Percentiles rank a stretch among this genome's conserved stretches.
Conservation (phyloP, 345 rosid genomes). For the Brassica incana region DNA sequence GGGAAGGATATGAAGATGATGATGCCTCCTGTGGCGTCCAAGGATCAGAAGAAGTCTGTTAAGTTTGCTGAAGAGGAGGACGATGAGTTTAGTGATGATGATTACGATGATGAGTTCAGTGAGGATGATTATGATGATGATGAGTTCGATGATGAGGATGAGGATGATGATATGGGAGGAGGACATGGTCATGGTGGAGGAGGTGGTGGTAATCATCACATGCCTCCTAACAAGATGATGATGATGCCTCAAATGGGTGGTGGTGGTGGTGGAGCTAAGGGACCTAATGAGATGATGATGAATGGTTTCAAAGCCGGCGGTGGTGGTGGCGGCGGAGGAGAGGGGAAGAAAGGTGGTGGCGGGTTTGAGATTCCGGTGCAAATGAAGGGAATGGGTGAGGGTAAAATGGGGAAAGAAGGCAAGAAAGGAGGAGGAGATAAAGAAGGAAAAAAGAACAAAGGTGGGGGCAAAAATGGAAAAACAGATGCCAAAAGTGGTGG, state of each 20-base stretch:
- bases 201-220: slow-evolving; percentile 41
- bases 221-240: slow-evolving; percentile 47
- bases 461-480: slow-evolving; percentile 46
- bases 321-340: slow-evolving; percentile 28
- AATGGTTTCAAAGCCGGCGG: slow-evolving; percentile 45
- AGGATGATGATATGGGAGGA: slow-evolving; percentile 49
- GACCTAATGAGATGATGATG: slow-evolving; percentile 50
- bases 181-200: slow-evolving; percentile 51
- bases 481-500: slow-evolving; percentile 37
- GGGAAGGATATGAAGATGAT: slow-evolving; percentile 34
- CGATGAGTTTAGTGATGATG: slow-evolving; percentile 46
- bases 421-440: slow-evolving; percentile 45
- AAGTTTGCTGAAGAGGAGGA: slow-evolving; percentile 56
- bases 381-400: slow-evolving; percentile 49
- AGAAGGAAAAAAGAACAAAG: slow-evolving; percentile 42
- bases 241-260: slow-evolving; percentile 43
- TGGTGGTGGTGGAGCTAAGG: slow-evolving; percentile 41
- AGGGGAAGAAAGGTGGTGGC: slow-evolving; percentile 50
- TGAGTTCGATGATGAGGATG: slow-evolving; percentile 49
- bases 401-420: slow-evolving; percentile 45
- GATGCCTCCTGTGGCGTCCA: slow-evolving; percentile 38
- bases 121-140: slow-evolving; percentile 55
- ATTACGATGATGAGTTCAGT: slow-evolving; percentile 44
- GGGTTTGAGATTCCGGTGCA: slow-evolving; percentile 60
- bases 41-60: slow-evolving; percentile 68